Percentiles rank a stretch among this genome's conserved stretches.
Evolutionary conservation across 495 filamentous ascomycete species (phyloP).

Genomic region (Neurospora sp.): DNA sequence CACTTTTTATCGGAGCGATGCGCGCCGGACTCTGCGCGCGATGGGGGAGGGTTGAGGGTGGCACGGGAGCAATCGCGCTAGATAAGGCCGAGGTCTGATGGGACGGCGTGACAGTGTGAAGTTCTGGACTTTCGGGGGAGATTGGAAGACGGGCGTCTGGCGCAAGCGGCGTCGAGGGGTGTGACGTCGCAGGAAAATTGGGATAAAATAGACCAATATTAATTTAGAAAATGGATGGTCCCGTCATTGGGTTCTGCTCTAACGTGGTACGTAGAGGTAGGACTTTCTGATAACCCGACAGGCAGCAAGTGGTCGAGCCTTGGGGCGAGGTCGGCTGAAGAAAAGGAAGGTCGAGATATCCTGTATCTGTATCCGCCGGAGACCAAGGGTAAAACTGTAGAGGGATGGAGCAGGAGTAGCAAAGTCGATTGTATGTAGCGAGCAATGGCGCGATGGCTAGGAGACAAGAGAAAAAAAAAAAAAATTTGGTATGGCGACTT

Average conservation of each 20-base stretch:
- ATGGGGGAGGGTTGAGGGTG: constrained; percentile 4
- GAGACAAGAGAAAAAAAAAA: background rate
- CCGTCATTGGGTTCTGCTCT: background rate
- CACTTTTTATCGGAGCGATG: constrained; percentile 28
- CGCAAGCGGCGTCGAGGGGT: background rate
- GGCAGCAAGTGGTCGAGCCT: background rate
- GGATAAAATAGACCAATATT: background rate
- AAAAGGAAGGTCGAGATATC: background rate
- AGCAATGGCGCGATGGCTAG: background rate
- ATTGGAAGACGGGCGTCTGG: background rate
- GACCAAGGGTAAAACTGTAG: background rate
- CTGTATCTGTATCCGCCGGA: background rate
- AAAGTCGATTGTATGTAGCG: background rate
- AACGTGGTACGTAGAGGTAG: background rate
- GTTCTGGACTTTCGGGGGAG: background rate
- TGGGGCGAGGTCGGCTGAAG: background rate
- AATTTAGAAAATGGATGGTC: background rate
- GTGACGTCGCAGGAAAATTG: background rate
- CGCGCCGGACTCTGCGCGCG: constrained; percentile 25
- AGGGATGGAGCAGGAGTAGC: background rate
- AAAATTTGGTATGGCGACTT: constrained; percentile 1
- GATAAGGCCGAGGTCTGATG: constrained; percentile 1
- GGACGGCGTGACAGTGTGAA: background rate
- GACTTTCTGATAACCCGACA: background rate
- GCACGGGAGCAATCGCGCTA: background rate